phyloP scores from a whole-genome alignment of 1,284 basidiomycete species.

The Sporisorium exsertum region DNA sequence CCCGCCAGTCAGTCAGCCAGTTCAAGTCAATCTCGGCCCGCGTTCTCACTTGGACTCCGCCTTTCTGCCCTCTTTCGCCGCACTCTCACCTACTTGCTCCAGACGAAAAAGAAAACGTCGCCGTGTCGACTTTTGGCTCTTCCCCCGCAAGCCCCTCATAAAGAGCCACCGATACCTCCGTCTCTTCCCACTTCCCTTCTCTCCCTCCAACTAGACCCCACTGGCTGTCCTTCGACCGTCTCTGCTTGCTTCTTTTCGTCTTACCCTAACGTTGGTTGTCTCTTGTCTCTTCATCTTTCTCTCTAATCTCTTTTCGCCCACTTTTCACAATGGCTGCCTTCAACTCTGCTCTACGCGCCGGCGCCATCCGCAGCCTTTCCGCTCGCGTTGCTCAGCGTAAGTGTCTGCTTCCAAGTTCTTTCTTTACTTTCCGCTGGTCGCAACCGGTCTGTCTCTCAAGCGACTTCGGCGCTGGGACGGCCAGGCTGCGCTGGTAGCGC shows the following conservation, averaged over 20 bases:
- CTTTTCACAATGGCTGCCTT: conserved; percentile 45
- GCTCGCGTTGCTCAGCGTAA: conserved; percentile 50
- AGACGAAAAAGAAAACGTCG: conserved; percentile 10
- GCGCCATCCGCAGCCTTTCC: conserved; percentile 49
- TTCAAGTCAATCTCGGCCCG: background rate
- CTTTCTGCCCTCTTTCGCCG: background rate
- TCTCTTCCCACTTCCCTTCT: background rate
- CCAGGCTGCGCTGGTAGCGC: too few relatives aligned
- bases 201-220: background rate
- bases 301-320: conserved; percentile 6
- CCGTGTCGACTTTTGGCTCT: conserved; percentile 22
- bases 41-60: background rate
- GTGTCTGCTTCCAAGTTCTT: conserved; percentile 7
- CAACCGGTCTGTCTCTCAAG: background rate
- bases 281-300: background rate
- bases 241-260: conserved; percentile 4
- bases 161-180: conserved; percentile 1
- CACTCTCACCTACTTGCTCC: background rate
- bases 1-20: background rate
- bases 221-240: conserved; percentile 5
- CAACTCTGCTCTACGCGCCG: conserved; percentile 50
- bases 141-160: conserved; percentile 25
- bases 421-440: background rate
- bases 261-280: conserved; percentile 16
- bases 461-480: background rate